Conservation (phyloP, 1,284 basidiomycete genomes). For the Melampsora larici-populina region DNA sequence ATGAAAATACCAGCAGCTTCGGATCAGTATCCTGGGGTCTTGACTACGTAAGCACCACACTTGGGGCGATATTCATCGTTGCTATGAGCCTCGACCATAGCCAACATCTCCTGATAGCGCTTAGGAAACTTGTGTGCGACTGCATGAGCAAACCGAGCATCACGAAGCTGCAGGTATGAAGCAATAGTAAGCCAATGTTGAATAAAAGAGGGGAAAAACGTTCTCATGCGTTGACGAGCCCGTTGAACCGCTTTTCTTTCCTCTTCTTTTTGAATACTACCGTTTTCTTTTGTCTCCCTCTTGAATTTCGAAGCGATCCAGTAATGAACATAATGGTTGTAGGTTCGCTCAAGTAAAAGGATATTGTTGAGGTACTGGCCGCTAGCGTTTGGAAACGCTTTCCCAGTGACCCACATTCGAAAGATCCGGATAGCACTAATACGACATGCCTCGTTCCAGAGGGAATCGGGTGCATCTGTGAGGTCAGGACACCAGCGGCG, state of each 20-base stretch:
- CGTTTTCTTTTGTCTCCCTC: neutral
- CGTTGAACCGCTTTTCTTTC: neutral
- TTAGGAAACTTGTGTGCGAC: slow-evolving; percentile 9
- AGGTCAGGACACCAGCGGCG: slow-evolving; percentile 22
- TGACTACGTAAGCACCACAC: neutral
- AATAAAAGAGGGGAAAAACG: no score
- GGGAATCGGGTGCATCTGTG: neutral
- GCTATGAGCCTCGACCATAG: neutral
- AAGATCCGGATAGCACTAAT: slow-evolving; percentile 5
- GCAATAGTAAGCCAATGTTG: no score
- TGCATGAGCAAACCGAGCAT: neutral
- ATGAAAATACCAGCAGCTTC: slow-evolving; percentile 14
- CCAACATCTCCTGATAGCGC: slow-evolving; percentile 15
- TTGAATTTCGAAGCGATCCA: neutral
- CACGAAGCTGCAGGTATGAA: neutral
- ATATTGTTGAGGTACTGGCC: neutral
- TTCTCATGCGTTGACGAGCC: neutral
- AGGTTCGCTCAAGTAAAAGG: neutral
- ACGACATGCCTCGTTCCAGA: slow-evolving; percentile 30
- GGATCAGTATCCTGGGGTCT: slow-evolving; percentile 7
- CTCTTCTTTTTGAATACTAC: neutral
- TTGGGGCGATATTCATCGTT: neutral
- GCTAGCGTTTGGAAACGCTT: neutral
- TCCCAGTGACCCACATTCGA: neutral
- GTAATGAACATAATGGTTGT: slow-evolving; percentile 8